Conservation (phyloP, 257 asterid genomes). For the Salvia miltiorrhiza region DNA sequence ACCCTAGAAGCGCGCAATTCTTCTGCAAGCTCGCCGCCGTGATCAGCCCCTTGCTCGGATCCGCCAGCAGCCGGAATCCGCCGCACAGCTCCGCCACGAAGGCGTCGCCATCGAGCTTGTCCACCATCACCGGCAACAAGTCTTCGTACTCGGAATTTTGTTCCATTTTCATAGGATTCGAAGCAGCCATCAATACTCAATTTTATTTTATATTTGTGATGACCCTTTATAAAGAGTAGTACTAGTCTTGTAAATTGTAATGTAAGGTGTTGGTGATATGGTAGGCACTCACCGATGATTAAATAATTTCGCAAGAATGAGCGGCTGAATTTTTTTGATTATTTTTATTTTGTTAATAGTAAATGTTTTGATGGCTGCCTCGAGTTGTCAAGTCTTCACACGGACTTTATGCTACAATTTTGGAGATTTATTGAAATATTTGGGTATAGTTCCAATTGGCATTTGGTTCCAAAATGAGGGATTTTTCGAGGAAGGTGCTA, state of each 20-base stretch:
- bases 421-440: background rate
- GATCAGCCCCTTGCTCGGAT: slow-evolving; percentile 45
- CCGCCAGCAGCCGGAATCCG: slow-evolving; percentile 57
- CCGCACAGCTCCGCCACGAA: slow-evolving; percentile 50
- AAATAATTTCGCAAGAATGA: background rate
- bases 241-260: background rate
- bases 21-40: slow-evolving; percentile 51
- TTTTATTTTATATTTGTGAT: background rate
- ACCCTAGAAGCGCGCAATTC: slow-evolving; percentile 48
- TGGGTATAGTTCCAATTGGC: background rate
- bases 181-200: background rate
- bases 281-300: too few relatives aligned
- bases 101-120: slow-evolving; percentile 56
- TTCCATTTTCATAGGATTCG: slow-evolving; percentile 15
- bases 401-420: slow-evolving; percentile 11
- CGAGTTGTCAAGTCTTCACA: slow-evolving; percentile 8
- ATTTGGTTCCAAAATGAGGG: slow-evolving; percentile 15
- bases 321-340: slow-evolving; percentile 21
- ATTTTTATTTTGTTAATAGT: background rate
- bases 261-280: background rate
- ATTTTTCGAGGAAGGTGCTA: slow-evolving; percentile 29
- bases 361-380: slow-evolving; percentile 1
- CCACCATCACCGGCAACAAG: slow-evolving; percentile 72
- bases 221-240: background rate
- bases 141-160: slow-evolving; percentile 40